Evolutionary conservation across 345 rosid genomes (phyloP).

Genomic region (Syzygium oleosum): DNA sequence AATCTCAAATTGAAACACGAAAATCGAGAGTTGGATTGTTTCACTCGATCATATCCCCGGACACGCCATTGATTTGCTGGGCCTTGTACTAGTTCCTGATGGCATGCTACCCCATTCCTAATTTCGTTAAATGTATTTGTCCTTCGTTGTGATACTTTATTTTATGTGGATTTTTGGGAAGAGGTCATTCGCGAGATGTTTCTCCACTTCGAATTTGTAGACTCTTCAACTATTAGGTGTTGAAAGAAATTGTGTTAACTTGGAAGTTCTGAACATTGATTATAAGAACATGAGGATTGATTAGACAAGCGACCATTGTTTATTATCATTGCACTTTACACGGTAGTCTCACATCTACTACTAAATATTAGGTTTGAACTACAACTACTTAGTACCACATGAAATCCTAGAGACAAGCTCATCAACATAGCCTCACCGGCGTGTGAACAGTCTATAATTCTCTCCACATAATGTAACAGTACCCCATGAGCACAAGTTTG

Average conservation of each 20-base stretch:
- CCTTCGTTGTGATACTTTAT: no score
- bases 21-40: no score
- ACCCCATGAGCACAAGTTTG: neutral
- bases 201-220: neutral
- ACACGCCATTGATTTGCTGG: neutral
- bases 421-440: neutral
- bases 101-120: neutral
- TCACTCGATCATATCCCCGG: no score
- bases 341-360: no score
- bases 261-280: neutral
- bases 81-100: no score
- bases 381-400: neutral
- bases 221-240: neutral
- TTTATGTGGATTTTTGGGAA: no score
- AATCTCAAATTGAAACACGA: neutral
- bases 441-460: neutral
- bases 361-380: neutral
- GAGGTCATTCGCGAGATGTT: no score
- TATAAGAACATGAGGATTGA: neutral
- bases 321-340: no score
- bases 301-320: neutral
- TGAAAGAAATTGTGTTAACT: neutral
- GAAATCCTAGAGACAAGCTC: neutral
- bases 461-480: neutral
- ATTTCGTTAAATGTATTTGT: neutral